Conservation (phyloP, 495 filamentous ascomycete species). For the Aspergillus cavernicola region DNA sequence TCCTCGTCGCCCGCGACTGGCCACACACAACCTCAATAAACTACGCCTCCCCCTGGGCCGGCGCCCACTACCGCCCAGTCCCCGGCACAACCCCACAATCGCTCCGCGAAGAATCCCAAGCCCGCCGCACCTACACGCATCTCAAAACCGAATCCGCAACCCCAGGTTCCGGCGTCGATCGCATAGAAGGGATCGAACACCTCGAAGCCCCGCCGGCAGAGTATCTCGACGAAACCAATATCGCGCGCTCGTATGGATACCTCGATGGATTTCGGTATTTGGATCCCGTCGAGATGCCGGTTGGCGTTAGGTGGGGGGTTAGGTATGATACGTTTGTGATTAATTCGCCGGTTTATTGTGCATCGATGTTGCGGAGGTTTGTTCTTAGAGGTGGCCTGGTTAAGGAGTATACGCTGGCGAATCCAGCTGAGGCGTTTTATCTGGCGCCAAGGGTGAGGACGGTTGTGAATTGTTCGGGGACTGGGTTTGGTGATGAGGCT, state of each 20-base stretch:
- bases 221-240: slow-evolving; percentile 33
- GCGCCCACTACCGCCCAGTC: slow-evolving; percentile 57
- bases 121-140: slow-evolving; percentile 47
- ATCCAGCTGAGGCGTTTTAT: slow-evolving; percentile 46
- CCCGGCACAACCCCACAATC: slow-evolving; percentile 40
- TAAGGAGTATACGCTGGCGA: slow-evolving; percentile 40
- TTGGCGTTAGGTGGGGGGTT: slow-evolving; percentile 50
- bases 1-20: slow-evolving; percentile 55
- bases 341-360: slow-evolving; percentile 61
- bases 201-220: slow-evolving; percentile 48
- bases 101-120: slow-evolving; percentile 46
- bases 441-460: slow-evolving; percentile 36
- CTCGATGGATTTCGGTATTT: slow-evolving; percentile 45
- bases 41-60: slow-evolving; percentile 65
- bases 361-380: slow-evolving; percentile 51
- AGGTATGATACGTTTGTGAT: slow-evolving; percentile 56
- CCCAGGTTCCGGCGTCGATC: slow-evolving; percentile 50
- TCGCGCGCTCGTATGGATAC: slow-evolving; percentile 27
- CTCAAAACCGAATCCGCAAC: slow-evolving; percentile 39
- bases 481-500: slow-evolving; percentile 49
- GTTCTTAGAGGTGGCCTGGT: slow-evolving; percentile 45
- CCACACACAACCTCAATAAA: slow-evolving; percentile 51
- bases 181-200: slow-evolving; percentile 55
- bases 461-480: slow-evolving; percentile 58
- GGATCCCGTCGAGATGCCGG: slow-evolving; percentile 36